Base-by-base conservation (phyloP, 441 rosid species). In the Kokia cookei region DNA sequence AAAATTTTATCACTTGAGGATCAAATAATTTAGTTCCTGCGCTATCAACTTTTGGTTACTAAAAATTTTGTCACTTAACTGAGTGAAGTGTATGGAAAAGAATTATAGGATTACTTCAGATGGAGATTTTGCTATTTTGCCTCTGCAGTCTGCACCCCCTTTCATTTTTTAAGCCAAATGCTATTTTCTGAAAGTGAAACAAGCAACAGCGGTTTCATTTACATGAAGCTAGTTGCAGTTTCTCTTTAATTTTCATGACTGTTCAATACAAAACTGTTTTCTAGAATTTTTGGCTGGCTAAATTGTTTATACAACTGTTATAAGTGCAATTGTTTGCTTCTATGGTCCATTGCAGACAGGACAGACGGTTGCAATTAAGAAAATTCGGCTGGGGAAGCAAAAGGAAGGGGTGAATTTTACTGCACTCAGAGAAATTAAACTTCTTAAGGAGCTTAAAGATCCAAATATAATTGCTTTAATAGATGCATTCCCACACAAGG, bases 401-500 rank as follows among this genome's bases (percentile, higher is more conserved):
- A 95, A 89, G 83, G 98, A 95, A 87, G 99, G 98, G 72, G 92
- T 93, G 57, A 89, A 93, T 84, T 78, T 93, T 77, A 93, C 98
- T 0, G 99, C 98, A 62, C 93, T 95, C 29, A 89, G 99, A 83
- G 98, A 95, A 87, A 89, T 95, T 78, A 95, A 95, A 66, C 81
- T 93, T 81, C 98, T 93, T 43, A 95, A 95, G 76, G 99, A 95
- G 82, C 91, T 95, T 13, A 91, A 90, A 76, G 90, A 89, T 77
- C 97, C 99, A 0, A 85, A 90, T 76, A 90, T 95, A 24, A 93
- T 95, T 5, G 97, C 88, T 81, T 76, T 95, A 78, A 90, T 87
- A 9, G 97, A 95, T 81, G 91, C 98, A 19, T 95, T 95, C 79
- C 97, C 97, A 77, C 98, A 93, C 86, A 95, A 95, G 81, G 99